These are phyloP conservation scores for Pseudomassariella vexata DNA, from an alignment of 2,329 filamentous ascomycete species.

Conservation along the genomic window DNA sequence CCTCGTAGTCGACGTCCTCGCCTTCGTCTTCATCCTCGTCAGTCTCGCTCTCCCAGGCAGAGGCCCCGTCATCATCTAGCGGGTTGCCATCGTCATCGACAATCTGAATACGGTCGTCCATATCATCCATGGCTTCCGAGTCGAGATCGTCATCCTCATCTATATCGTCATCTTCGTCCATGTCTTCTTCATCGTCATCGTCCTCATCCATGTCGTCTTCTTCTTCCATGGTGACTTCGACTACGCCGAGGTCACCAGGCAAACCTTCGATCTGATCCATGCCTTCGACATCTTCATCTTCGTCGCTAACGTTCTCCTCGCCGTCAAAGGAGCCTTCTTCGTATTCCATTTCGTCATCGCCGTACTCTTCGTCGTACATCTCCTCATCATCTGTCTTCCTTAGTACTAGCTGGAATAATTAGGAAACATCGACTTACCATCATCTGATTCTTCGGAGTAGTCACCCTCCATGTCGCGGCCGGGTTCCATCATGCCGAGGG, in stretches of 20 bases:
- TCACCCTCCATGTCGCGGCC: slow-evolving; percentile 64
- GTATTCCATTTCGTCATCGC: slow-evolving; percentile 86
- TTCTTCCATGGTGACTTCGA: slow-evolving; percentile 75
- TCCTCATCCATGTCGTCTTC: slow-evolving; percentile 60
- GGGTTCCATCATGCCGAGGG: slow-evolving; percentile 88
- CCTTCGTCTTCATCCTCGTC: slow-evolving; percentile 50
- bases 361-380: slow-evolving; percentile 89
- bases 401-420: slow-evolving; percentile 6
- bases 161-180: slow-evolving; percentile 46
- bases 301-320: slow-evolving; percentile 83
- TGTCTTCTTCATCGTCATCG: slow-evolving; percentile 55
- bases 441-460: slow-evolving; percentile 68
- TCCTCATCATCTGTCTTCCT: slow-evolving; percentile 61
- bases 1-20: slow-evolving; percentile 49
- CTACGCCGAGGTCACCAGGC: slow-evolving; percentile 54
- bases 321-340: slow-evolving; percentile 73
- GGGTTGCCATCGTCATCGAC: slow-evolving; percentile 58
- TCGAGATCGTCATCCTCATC: slow-evolving; percentile 58
- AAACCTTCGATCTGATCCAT: slow-evolving; percentile 82
- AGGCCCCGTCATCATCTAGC: slow-evolving; percentile 53
- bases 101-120: slow-evolving; percentile 48
- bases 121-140: slow-evolving; percentile 51
- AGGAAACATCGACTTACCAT: slow-evolving; percentile 37
- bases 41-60: slow-evolving; percentile 56
- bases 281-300: slow-evolving; percentile 75